Evolutionary conservation across 2,329 filamentous ascomycete species (phyloP), one percentile per base, ranked within the genome.

Genomic region (Zymoseptoria passerinii): DNA sequence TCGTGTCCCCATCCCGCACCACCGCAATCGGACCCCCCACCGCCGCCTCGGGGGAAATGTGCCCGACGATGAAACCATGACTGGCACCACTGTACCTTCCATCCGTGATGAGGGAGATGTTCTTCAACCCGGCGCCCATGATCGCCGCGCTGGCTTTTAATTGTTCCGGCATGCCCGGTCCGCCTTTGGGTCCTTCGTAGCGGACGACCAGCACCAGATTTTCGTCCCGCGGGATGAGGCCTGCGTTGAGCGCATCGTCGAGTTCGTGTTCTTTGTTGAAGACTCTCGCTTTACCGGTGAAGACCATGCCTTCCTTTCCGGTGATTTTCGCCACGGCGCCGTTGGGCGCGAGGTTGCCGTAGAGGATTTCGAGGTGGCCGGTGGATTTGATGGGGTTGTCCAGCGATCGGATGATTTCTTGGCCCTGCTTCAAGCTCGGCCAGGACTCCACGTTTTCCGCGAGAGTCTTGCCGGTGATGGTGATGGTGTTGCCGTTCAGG

Each of bases 261-360:
- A 96, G 84, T 65, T 86, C 81, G 65, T 85, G 80, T 74, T 96
- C 92, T 69, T 94, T 92, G 74, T 96, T 80, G 73, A 94, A 97
- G 51, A 95, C 89, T 19, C 85, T 81, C 0, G 90, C 92, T 63
- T 84, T 84, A 53, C 92, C 92, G 0, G 81, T 86, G 74, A 97
- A 97, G 10, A 76, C 78, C 6, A 91, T 81, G 2, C 92, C 92
- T 73, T 97, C 92, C 73, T 96, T 96, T 40, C 92, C 92, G 0
- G 92, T 96, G 73, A 97, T 96, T 75, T 97, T 97, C 60, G 91
- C 92, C 1, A 97, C 92, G 0, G 92, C 89, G 35, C 92, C 92
- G 9, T 85, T 88, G 1, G 92, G 92, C 2, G 92, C 90, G 29
- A 96, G 81, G 72, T 95, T 96, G 19, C 92, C 92, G 60, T 83